Evolutionary conservation across 2,329 filamentous ascomycete species (phyloP).

Genomic region (Fusarium sp.): DNA sequence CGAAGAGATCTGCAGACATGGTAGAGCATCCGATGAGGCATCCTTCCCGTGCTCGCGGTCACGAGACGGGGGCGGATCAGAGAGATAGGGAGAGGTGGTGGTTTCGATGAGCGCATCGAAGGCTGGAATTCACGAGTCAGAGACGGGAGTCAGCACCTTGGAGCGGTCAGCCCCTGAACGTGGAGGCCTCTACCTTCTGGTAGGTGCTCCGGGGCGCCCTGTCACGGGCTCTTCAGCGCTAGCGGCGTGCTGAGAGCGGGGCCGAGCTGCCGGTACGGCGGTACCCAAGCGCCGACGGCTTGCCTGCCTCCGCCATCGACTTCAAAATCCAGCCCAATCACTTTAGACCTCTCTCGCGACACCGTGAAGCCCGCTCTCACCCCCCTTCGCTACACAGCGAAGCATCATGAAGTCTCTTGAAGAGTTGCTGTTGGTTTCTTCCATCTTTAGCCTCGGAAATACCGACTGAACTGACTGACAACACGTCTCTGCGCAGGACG

Average conservation of each 20-base stretch:
- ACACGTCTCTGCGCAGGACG: constrained; percentile 62
- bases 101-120: constrained; percentile 8
- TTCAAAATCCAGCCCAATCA: constrained; percentile 14
- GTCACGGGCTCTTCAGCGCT: constrained; percentile 21
- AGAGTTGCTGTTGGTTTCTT: constrained; percentile 55
- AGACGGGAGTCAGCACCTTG: not conserved
- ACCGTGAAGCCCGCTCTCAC: not conserved
- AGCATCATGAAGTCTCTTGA: constrained; percentile 56
- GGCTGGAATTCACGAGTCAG: constrained; percentile 16
- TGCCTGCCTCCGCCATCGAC: constrained; percentile 33
- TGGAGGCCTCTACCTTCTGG: constrained; percentile 15
- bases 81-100: constrained; percentile 1
- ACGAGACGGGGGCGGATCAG: constrained; percentile 18
- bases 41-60: constrained; percentile 20
- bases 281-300: constrained; percentile 28
- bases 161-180: constrained; percentile 36
- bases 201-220: constrained; percentile 6
- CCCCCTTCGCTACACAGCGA: constrained; percentile 4
- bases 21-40: constrained; percentile 37
- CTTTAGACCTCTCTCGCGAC: constrained; percentile 6
- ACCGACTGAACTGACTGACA: constrained; percentile 41
- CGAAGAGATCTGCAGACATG: constrained; percentile 79
- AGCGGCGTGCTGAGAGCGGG: constrained; percentile 31
- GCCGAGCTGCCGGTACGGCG: constrained; percentile 22
- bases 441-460: constrained; percentile 10